Percentiles rank a stretch among this genome's conserved stretches.
These are phyloP conservation scores for Fulvia fulva DNA, from an alignment of 2,329 filamentous ascomycete genomes.

Conservation along the genomic window DNA sequence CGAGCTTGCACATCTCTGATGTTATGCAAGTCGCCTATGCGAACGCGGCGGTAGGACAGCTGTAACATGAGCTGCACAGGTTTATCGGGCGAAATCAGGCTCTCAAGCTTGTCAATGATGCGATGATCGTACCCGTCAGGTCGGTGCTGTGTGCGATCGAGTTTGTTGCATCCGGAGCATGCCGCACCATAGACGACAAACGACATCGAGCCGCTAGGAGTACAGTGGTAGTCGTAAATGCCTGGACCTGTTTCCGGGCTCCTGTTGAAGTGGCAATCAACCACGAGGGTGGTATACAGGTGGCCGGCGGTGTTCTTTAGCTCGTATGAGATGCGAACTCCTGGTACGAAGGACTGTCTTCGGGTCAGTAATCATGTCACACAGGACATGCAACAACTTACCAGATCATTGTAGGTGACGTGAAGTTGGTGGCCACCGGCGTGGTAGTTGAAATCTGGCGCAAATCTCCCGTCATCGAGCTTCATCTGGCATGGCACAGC, in stretches of 20 bases:
- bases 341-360: conserved; percentile 9
- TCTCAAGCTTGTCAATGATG: conserved; percentile 1
- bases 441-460: no score
- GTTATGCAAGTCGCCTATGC: no score
- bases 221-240: not conserved
- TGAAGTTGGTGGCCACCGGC: not conserved
- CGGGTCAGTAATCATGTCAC: no score
- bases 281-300: not conserved
- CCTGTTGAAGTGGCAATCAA: conserved; percentile 18
- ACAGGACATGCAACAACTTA: no score
- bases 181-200: conserved; percentile 2
- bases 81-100: not conserved
- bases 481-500: not conserved
- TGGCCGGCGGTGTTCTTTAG: conserved; percentile 1
- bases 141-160: not conserved
- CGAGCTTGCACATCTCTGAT: no score
- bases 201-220: not conserved
- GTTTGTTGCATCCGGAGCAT: conserved; percentile 2
- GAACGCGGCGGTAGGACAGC: no score
- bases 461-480: not conserved
- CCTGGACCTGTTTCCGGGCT: not conserved
- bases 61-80: no score
- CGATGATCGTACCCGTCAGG: not conserved
- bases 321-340: conserved; percentile 9
- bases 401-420: conserved; percentile 16